phyloP scores from a whole-genome alignment of 768 basidiomycete species.

The Cyclocybe cylindracea region DNA sequence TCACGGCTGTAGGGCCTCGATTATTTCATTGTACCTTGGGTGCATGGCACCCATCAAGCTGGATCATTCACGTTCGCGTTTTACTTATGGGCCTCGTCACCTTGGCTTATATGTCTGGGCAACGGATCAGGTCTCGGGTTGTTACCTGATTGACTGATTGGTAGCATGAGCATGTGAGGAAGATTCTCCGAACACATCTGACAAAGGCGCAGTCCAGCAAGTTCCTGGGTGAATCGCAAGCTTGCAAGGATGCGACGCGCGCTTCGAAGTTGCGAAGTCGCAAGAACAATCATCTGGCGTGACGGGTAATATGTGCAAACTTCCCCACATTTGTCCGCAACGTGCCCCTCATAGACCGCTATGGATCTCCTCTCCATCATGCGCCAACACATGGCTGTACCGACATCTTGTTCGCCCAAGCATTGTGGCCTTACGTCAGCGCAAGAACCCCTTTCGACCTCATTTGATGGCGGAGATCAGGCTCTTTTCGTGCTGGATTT shows the following conservation, averaged over 20 bases:
- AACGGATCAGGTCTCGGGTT: constrained; percentile 4
- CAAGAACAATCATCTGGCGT: too few species aligned
- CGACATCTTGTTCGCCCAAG: not conserved
- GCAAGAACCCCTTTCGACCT: constrained; percentile 4
- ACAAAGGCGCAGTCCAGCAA: not conserved
- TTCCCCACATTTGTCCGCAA: not conserved
- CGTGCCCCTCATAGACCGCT: not conserved
- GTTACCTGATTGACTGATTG: not conserved
- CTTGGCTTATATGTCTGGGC: not conserved
- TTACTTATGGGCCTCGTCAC: not conserved
- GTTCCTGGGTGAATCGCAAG: not conserved
- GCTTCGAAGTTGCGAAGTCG: too few species aligned
- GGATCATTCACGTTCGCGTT: too few species aligned
- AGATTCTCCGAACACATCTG: not conserved
- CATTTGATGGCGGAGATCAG: constrained; percentile 7
- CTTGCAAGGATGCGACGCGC: too few species aligned
- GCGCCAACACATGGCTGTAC: not conserved
- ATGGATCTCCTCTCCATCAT: not conserved
- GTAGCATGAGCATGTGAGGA: not conserved
- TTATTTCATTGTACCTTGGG: too few species aligned
- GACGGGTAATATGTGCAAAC: too few species aligned
- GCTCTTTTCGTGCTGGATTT: constrained; percentile 10
- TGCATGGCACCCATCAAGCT: too few species aligned
- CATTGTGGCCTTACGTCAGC: constrained; percentile 8
- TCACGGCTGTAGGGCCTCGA: too few species aligned